phyloP scores from a whole-genome alignment of 2,329 filamentous ascomycete species.

The Epichloe typhina region DNA sequence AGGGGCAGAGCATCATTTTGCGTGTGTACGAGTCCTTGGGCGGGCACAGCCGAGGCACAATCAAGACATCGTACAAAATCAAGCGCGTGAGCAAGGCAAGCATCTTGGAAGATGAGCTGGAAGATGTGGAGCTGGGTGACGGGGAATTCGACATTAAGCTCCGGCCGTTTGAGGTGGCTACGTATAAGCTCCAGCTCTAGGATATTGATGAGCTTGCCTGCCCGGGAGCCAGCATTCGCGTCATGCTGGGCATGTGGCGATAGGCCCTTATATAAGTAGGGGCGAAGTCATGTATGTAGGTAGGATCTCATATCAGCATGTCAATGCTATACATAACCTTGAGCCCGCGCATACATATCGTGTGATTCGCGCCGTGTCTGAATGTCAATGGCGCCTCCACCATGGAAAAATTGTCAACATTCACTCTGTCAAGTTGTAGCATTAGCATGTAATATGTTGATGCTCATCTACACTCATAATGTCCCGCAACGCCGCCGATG shows the following conservation, averaged over 20 bases:
- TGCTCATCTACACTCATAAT: too few species aligned
- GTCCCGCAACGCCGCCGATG: too few species aligned
- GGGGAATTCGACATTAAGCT: conserved; percentile 49
- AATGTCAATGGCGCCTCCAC: too few species aligned
- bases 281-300: background rate
- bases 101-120: conserved; percentile 73
- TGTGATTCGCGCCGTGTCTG: too few species aligned
- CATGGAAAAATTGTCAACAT: too few species aligned
- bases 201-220: conserved; percentile 14
- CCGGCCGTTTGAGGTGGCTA: conserved; percentile 75
- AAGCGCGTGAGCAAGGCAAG: conserved; percentile 74
- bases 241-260: conserved; percentile 7
- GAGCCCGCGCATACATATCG: too few species aligned
- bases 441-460: too few species aligned
- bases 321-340: too few species aligned
- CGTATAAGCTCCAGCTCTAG: conserved; percentile 51
- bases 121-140: conserved; percentile 41
- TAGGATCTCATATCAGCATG: background rate
- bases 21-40: conserved; percentile 83
- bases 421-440: too few species aligned
- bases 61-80: conserved; percentile 56
- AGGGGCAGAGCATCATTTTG: conserved; percentile 68
- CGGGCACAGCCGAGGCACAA: conserved; percentile 59
- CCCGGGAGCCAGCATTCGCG: conserved; percentile 8
- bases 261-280: too few species aligned